Evolutionary conservation across 2,329 filamentous ascomycete genomes (phyloP).

Genomic region (Cadophora sp.): DNA sequence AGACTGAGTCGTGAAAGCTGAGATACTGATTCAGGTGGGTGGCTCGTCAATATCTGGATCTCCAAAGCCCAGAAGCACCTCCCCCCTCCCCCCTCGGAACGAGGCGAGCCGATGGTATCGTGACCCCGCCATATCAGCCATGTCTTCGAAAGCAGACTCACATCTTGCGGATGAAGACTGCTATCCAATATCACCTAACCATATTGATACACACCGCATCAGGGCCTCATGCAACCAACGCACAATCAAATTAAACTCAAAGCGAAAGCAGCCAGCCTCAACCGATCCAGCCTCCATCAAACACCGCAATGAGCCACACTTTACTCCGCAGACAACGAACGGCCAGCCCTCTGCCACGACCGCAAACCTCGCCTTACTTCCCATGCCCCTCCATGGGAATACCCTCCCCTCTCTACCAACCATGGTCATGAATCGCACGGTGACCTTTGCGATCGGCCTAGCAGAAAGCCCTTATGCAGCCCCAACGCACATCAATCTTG

Average conservation of each 20-base stretch:
- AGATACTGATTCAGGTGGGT: constrained; percentile 11
- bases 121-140: constrained; percentile 13
- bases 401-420: background rate
- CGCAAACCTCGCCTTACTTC: constrained; percentile 11
- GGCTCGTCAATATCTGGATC: background rate
- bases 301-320: constrained; percentile 4
- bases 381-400: background rate
- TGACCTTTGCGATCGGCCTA: constrained; percentile 9
- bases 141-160: constrained; percentile 4
- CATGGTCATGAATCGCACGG: constrained; percentile 15
- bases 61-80: background rate
- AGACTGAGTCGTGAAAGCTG: constrained; percentile 1
- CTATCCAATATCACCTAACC: constrained; percentile 11
- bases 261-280: constrained; percentile 10
- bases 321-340: background rate
- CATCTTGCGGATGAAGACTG: constrained; percentile 3
- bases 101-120: constrained; percentile 11
- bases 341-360: constrained; percentile 14
- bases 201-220: background rate
- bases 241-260: constrained; percentile 13
- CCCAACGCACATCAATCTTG: constrained; percentile 8
- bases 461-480: constrained; percentile 17
- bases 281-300: background rate
- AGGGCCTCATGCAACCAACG: constrained; percentile 1
- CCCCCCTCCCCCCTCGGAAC: background rate